Evolutionary conservation across 768 basidiomycete genomes (phyloP).

Genomic region (Mycena kentingensis): DNA sequence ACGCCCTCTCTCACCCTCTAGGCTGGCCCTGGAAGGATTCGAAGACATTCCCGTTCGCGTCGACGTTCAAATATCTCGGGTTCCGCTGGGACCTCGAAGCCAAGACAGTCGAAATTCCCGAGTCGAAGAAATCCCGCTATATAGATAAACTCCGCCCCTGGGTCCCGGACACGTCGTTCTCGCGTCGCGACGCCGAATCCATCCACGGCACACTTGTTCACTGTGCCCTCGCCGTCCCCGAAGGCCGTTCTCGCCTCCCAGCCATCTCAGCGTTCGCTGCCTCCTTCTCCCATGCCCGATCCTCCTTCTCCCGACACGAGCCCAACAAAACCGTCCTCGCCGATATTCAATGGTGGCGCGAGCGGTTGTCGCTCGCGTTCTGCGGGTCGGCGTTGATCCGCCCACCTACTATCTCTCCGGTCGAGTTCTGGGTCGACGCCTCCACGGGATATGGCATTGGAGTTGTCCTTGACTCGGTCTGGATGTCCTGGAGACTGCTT

Average conservation of each 20-base stretch:
- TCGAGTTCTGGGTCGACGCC: slow-evolving; percentile 35
- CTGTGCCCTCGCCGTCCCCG: slow-evolving; percentile 31
- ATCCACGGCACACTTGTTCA: slow-evolving; percentile 40
- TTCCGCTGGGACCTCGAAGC: slow-evolving; percentile 35
- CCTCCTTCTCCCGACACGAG: slow-evolving; percentile 14
- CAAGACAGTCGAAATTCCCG: slow-evolving; percentile 33
- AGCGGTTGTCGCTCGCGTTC: slow-evolving; percentile 5
- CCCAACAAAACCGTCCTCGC: slow-evolving; percentile 15
- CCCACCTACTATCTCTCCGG: slow-evolving; percentile 10
- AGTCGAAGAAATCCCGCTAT: slow-evolving; percentile 33
- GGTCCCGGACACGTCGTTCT: slow-evolving; percentile 12
- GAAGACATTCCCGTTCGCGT: slow-evolving; percentile 30
- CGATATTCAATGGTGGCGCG: slow-evolving; percentile 32
- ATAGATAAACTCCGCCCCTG: slow-evolving; percentile 25
- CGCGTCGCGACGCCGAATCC: slow-evolving; percentile 24
- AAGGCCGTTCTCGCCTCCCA: slow-evolving; percentile 32
- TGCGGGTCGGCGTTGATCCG: slow-evolving; percentile 13
- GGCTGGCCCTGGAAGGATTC: slow-evolving; percentile 40
- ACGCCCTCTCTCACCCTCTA: slow-evolving; percentile 21
- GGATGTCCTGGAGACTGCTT: slow-evolving; percentile 38
- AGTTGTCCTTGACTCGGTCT: slow-evolving; percentile 29
- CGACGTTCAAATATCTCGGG: slow-evolving; percentile 37
- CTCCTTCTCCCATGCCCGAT: slow-evolving; percentile 20
- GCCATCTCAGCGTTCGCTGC: slow-evolving; percentile 30
- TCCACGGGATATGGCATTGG: slow-evolving; percentile 42